Percentiles rank a stretch among this genome's conserved stretches.
Conservation (phyloP, 78 protist species). For the Dictyostelium brefeldianum region DNA sequence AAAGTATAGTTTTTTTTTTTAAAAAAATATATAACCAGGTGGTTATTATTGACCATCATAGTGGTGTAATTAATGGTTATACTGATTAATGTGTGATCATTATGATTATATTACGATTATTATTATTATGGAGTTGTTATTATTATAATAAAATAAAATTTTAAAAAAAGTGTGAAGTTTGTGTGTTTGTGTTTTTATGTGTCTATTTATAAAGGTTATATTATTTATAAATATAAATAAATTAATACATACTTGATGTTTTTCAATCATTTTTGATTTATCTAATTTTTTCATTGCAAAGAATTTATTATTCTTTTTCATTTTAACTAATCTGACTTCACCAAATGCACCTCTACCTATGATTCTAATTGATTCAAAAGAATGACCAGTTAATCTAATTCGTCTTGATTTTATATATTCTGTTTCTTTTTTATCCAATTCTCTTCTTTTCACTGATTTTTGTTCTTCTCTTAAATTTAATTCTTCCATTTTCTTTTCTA, state of each 20-base stretch:
- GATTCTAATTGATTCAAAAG: conserved; percentile 81
- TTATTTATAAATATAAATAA: not conserved
- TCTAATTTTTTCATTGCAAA: conserved; percentile 90
- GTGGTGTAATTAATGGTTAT: no score
- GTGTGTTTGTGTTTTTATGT: no score
- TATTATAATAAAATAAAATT: no score
- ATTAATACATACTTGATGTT: conserved; percentile 64
- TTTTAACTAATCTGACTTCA: conserved; percentile 84
- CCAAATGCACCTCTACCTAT: conserved; percentile 92
- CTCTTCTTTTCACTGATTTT: conserved; percentile 73
- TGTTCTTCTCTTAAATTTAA: conserved; percentile 76
- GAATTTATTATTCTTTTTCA: conserved; percentile 78
- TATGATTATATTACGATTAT: no score
- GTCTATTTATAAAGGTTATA: not conserved
- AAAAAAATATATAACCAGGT: no score
- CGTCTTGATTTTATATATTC: conserved; percentile 81
- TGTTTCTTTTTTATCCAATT: conserved; percentile 78
- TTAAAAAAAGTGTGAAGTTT: no score
- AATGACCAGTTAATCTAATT: conserved; percentile 77
- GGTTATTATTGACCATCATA: no score
- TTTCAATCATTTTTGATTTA: conserved; percentile 86
- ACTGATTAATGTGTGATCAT: no score
- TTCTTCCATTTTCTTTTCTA: conserved; percentile 79
- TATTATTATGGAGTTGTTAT: no score
- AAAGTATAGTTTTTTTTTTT: not conserved